Evolutionary conservation across 257 asterid genomes (phyloP).

Genomic region (Gentiana straminea): DNA sequence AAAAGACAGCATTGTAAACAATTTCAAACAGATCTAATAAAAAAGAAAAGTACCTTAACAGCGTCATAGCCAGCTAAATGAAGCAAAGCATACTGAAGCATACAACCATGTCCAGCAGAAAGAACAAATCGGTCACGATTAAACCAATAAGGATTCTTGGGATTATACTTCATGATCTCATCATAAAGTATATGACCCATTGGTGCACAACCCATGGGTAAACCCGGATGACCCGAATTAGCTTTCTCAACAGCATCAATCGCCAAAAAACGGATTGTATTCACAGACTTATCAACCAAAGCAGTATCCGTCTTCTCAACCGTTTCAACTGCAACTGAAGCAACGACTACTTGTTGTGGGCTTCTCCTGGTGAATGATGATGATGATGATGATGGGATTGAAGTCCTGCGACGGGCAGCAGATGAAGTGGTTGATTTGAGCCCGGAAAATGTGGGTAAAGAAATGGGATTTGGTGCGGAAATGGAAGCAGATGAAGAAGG

Average conservation of each 20-base stretch:
- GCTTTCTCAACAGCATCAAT: slow-evolving; percentile 46
- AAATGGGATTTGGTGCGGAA: slow-evolving; percentile 16
- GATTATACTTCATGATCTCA: slow-evolving; percentile 88
- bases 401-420: slow-evolving; percentile 17
- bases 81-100: slow-evolving; percentile 71
- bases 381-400: slow-evolving; percentile 27
- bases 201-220: slow-evolving; percentile 62
- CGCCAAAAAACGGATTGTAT: slow-evolving; percentile 36
- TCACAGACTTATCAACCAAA: slow-evolving; percentile 63
- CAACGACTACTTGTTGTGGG: slow-evolving; percentile 18
- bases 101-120: slow-evolving; percentile 94
- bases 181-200: slow-evolving; percentile 92
- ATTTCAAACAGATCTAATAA: not conserved
- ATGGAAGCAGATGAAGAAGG: slow-evolving; percentile 8
- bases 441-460: slow-evolving; percentile 43
- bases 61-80: slow-evolving; percentile 70
- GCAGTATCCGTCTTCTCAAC: slow-evolving; percentile 48
- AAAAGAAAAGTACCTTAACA: slow-evolving; percentile 35
- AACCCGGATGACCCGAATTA: slow-evolving; percentile 42
- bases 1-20: not conserved
- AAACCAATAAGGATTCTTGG: slow-evolving; percentile 96
- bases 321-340: slow-evolving; percentile 65
- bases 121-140: slow-evolving; percentile 88
- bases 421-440: slow-evolving; percentile 40
- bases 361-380: slow-evolving; percentile 6